These are phyloP conservation scores for Agrocybe praecox DNA, from an alignment of 768 basidiomycete species.

Conservation along the genomic window DNA sequence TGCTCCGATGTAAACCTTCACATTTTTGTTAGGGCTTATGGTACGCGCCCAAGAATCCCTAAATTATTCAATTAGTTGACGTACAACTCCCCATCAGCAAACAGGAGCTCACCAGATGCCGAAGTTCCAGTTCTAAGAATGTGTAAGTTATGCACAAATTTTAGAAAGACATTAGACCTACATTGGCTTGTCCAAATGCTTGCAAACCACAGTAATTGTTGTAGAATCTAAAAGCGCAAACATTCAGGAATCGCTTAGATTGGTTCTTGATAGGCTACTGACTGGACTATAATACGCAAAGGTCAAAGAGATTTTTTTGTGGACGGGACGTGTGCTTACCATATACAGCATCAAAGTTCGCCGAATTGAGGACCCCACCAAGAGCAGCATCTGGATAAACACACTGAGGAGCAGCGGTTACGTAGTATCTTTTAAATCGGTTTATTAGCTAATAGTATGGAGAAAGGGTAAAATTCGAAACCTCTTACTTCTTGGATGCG, in stretches of 20 bases:
- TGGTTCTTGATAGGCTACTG: slow-evolving; percentile 8
- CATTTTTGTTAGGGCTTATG: slow-evolving; percentile 57
- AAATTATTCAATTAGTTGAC: neutral
- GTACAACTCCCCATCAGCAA: too few species aligned
- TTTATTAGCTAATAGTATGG: neutral
- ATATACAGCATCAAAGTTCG: slow-evolving; percentile 71
- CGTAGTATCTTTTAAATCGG: slow-evolving; percentile 51
- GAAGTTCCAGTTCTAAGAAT: slow-evolving; percentile 58
- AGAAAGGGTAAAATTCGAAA: neutral
- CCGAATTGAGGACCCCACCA: slow-evolving; percentile 59
- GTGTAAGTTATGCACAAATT: neutral
- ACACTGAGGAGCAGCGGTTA: slow-evolving; percentile 69
- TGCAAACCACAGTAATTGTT: slow-evolving; percentile 56
- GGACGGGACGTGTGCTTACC: slow-evolving; percentile 30
- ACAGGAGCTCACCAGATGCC: slow-evolving; percentile 47
- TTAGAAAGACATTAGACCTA: slow-evolving; percentile 31
- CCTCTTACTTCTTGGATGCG: slow-evolving; percentile 52
- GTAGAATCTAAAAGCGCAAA: slow-evolving; percentile 50
- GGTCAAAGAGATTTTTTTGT: neutral
- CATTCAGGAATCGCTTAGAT: neutral
- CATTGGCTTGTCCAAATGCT: slow-evolving; percentile 48
- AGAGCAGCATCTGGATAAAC: slow-evolving; percentile 70
- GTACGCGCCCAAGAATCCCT: slow-evolving; percentile 71
- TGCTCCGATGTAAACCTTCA: slow-evolving; percentile 68
- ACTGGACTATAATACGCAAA: slow-evolving; percentile 33